Evolutionary conservation across 768 basidiomycete species (phyloP).

Genomic region (Mycena epipterygia): DNA sequence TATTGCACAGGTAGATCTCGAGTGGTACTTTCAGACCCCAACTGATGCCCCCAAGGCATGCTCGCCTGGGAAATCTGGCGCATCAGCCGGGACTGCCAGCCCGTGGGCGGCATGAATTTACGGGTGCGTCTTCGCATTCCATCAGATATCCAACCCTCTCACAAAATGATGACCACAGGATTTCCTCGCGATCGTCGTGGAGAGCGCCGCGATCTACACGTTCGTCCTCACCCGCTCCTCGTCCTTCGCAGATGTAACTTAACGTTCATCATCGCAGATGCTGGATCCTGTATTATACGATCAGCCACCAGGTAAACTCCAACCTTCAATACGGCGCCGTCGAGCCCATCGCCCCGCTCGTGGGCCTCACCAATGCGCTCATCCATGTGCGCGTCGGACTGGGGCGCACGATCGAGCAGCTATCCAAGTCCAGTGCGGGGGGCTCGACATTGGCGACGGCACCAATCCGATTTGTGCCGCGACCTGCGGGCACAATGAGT

Average conservation of each 20-base stretch:
- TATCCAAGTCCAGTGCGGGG: neutral
- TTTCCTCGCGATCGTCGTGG: slow-evolving; percentile 9
- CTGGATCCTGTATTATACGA: neutral
- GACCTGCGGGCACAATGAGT: neutral
- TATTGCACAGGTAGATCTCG: slow-evolving; percentile 14
- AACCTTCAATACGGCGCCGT: neutral
- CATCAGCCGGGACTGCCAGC: neutral
- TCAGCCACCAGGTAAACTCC: neutral
- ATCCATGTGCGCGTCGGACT: slow-evolving; percentile 11
- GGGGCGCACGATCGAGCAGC: slow-evolving; percentile 10
- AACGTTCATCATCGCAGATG: neutral
- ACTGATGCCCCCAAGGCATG: neutral
- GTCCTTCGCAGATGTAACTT: neutral
- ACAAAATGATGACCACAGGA: neutral
- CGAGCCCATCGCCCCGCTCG: neutral
- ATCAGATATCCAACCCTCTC: neutral
- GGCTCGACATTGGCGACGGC: neutral
- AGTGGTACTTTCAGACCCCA: no score
- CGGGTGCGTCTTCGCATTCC: neutral
- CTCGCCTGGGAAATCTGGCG: slow-evolving; percentile 7
- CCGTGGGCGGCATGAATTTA: slow-evolving; percentile 11
- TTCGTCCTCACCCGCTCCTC: neutral
- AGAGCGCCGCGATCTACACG: slow-evolving; percentile 5
- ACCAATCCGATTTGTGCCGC: neutral
- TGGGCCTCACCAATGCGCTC: neutral